These are phyloP conservation scores for Diaporthe helianthi DNA, from an alignment of 2,329 filamentous ascomycete genomes.

Conservation along the genomic window DNA sequence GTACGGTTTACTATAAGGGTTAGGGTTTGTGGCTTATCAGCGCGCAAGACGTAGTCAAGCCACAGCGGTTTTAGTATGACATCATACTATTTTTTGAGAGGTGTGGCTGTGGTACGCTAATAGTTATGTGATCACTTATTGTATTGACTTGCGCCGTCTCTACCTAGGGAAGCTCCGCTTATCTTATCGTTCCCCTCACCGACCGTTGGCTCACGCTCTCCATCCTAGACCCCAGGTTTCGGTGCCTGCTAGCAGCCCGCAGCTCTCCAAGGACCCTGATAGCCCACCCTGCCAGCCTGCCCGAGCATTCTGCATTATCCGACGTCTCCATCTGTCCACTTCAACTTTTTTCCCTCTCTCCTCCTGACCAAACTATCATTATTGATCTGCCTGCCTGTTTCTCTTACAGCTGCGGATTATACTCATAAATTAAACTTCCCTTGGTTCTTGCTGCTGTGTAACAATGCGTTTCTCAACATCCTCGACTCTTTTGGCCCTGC, in stretches of 20 bases:
- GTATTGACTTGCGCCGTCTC: background rate
- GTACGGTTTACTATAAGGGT: too few relatives aligned
- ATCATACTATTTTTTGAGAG: too few relatives aligned
- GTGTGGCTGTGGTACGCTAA: too few relatives aligned
- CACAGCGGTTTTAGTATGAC: too few relatives aligned
- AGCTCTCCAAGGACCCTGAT: constrained; percentile 32
- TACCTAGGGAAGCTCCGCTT: constrained; percentile 13
- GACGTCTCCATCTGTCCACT: constrained; percentile 21
- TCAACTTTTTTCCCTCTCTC: constrained; percentile 21
- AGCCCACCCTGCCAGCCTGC: constrained; percentile 26
- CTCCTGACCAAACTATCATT: constrained; percentile 6
- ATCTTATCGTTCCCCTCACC: constrained; percentile 28
- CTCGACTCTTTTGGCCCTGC: constrained; percentile 59
- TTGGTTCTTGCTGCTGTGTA: constrained; percentile 24
- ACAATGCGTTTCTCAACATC: constrained; percentile 66
- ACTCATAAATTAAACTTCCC: background rate
- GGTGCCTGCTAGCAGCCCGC: constrained; percentile 26
- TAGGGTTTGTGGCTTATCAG: too few relatives aligned
- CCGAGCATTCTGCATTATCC: constrained; percentile 10
- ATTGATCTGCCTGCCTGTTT: constrained; percentile 30
- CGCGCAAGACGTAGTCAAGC: too few relatives aligned
- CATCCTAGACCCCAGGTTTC: constrained; percentile 28
- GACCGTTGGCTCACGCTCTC: constrained; percentile 18
- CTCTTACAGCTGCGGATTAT: background rate
- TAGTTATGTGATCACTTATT: too few relatives aligned